These are phyloP conservation scores for Protomyces lactucae-debilis DNA, from an alignment of 1,139 yeast species.

Conservation along the genomic window DNA sequence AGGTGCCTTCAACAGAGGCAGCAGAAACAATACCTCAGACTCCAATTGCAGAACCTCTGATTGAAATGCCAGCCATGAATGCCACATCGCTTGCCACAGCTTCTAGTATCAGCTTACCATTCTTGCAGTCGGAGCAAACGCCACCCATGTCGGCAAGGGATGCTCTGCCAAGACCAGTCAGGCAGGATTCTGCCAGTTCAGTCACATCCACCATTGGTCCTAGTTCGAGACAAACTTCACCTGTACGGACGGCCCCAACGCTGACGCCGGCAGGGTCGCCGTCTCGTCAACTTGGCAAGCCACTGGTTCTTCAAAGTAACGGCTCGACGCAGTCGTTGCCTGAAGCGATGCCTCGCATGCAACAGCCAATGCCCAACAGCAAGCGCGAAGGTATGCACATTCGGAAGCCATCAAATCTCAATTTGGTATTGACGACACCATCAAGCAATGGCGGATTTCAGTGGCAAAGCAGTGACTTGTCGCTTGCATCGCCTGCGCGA, in stretches of 20 bases:
- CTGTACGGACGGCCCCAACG: background rate
- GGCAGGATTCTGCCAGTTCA: slow-evolving; percentile 10
- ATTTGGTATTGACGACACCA: background rate
- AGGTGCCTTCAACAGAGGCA: background rate
- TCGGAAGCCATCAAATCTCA: slow-evolving; percentile 10
- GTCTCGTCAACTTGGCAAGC: slow-evolving; percentile 2
- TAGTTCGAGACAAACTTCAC: background rate
- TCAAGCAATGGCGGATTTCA: background rate
- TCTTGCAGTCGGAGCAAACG: background rate
- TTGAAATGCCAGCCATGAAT: slow-evolving; percentile 25
- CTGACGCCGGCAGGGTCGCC: slow-evolving; percentile 7
- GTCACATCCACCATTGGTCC: background rate
- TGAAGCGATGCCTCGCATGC: slow-evolving; percentile 17
- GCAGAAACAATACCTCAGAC: slow-evolving; percentile 6
- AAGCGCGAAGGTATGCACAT: slow-evolving; percentile 2
- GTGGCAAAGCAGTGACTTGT: background rate
- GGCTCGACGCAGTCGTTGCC: background rate
- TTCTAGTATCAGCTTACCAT: slow-evolving; percentile 10
- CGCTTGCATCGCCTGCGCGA: slow-evolving; percentile 16
- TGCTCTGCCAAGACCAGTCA: background rate
- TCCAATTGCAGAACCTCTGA: slow-evolving; percentile 7
- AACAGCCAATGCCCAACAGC: background rate
- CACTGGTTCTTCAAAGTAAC: background rate
- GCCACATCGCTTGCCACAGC: slow-evolving; percentile 20
- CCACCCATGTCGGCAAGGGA: background rate